Evolutionary conservation across 805 yeast genomes (phyloP).

Genomic region (Candida patagonica): DNA sequence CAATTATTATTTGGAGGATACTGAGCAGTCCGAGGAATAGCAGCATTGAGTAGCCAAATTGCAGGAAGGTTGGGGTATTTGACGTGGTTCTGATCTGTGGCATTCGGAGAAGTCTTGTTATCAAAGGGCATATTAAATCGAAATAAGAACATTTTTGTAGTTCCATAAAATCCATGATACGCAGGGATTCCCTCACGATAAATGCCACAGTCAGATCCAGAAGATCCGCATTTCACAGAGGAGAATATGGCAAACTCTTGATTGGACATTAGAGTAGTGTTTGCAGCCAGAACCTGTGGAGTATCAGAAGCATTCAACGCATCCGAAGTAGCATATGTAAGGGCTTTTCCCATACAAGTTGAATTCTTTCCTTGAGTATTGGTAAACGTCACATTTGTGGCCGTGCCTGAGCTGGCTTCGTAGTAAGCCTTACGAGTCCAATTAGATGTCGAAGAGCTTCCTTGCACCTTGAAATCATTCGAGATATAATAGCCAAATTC

Average conservation of each 20-base stretch:
- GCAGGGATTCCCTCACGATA: constrained; percentile 84
- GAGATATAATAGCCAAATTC: constrained; percentile 63
- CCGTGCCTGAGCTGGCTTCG: constrained; percentile 51
- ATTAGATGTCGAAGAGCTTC: neutral
- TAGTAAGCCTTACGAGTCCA: constrained; percentile 77
- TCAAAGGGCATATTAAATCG: constrained; percentile 78
- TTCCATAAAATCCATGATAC: constrained; percentile 87
- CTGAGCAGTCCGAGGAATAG: constrained; percentile 93
- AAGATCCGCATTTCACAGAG: constrained; percentile 27
- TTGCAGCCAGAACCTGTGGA: constrained; percentile 60
- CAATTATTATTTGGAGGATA: constrained; percentile 71
- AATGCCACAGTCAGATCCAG: constrained; percentile 61
- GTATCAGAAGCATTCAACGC: constrained; percentile 65
- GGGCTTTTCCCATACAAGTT: constrained; percentile 90
- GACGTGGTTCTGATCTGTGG: constrained; percentile 31
- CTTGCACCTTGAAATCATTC: constrained; percentile 2
- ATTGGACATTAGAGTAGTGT: constrained; percentile 53
- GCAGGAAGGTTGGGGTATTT: constrained; percentile 88
- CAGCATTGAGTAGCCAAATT: constrained; percentile 89
- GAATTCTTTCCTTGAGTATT: constrained; percentile 85
- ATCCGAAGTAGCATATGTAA: constrained; percentile 73
- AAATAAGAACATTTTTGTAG: constrained; percentile 75
- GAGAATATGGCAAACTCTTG: constrained; percentile 78
- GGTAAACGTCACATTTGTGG: constrained; percentile 69
- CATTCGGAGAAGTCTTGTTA: constrained; percentile 42